These are phyloP conservation scores for Serendipita sp. DNA, from an alignment of 768 basidiomycete genomes.

Conservation along the genomic window DNA sequence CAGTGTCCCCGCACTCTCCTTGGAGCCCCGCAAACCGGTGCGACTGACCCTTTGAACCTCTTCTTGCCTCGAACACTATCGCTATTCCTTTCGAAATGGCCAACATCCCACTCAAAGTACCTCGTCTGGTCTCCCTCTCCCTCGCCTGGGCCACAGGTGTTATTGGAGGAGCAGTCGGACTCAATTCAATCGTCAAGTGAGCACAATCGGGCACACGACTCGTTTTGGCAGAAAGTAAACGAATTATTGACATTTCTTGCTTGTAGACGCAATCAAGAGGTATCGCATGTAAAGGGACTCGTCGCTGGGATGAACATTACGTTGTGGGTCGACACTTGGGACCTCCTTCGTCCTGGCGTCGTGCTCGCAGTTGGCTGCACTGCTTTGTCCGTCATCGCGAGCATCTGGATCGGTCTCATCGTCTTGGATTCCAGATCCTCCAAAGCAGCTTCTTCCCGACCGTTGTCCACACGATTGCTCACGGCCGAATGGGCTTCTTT, in stretches of 20 bases:
- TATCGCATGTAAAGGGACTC: not conserved
- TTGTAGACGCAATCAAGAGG: slow-evolving; percentile 4
- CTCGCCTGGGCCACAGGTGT: not conserved
- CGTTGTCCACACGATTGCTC: slow-evolving; percentile 17
- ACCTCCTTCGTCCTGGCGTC: not conserved
- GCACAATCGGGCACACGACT: not conserved
- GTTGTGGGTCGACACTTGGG: not conserved
- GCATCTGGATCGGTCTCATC: slow-evolving; percentile 16
- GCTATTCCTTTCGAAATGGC: not conserved
- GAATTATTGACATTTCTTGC: not conserved
- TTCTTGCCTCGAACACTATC: not conserved
- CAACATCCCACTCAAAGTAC: not conserved
- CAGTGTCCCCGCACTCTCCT: too few relatives aligned
- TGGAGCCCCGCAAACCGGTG: too few relatives aligned
- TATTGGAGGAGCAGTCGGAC: not conserved
- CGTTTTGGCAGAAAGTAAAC: not conserved
- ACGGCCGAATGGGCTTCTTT: slow-evolving; percentile 24
- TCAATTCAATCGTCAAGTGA: not conserved
- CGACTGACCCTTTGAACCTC: not conserved
- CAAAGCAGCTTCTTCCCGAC: slow-evolving; percentile 2
- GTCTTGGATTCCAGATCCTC: slow-evolving; percentile 11
- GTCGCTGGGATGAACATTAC: not conserved
- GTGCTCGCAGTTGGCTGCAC: slow-evolving; percentile 16
- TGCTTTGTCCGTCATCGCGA: slow-evolving; percentile 20
- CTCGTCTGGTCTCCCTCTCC: not conserved